phyloP scores from a whole-genome alignment of 1,139 yeast species.

The Yamadazyma blattariae region DNA sequence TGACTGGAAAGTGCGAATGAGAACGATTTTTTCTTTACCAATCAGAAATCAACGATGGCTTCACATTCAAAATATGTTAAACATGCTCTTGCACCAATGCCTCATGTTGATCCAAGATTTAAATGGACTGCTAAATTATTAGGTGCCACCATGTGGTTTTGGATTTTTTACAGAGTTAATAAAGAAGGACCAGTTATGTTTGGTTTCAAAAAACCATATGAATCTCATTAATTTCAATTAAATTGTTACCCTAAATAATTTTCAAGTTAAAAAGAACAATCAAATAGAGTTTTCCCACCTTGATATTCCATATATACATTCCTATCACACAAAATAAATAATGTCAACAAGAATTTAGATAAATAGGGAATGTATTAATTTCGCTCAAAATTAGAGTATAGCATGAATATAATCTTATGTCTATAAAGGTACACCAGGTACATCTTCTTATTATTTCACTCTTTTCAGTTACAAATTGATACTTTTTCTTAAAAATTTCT shows the following conservation, averaged over 20 bases:
- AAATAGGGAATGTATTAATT: too few relatives aligned
- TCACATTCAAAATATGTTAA: constrained; percentile 42
- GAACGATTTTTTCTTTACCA: constrained; percentile 3
- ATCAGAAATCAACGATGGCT: constrained; percentile 25
- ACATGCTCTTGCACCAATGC: constrained; percentile 52
- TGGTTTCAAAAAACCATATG: constrained; percentile 45
- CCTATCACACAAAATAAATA: too few relatives aligned
- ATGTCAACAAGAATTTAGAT: too few relatives aligned
- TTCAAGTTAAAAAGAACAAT: too few relatives aligned
- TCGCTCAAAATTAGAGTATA: too few relatives aligned
- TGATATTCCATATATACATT: too few relatives aligned
- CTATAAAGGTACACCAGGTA: constrained; percentile 1
- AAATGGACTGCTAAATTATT: constrained; percentile 60
- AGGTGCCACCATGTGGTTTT: constrained; percentile 88
- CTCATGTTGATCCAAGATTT: constrained; percentile 53
- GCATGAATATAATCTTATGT: neutral
- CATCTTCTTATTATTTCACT: neutral
- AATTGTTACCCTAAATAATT: too few relatives aligned
- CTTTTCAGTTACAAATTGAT: too few relatives aligned
- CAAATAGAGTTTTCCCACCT: too few relatives aligned
- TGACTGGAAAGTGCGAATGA: too few relatives aligned
- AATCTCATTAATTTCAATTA: constrained; percentile 24
- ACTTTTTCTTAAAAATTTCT: neutral
- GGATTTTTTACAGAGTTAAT: constrained; percentile 75
- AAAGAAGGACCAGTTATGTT: constrained; percentile 66